phyloP scores from a whole-genome alignment of 1,284 basidiomycete species.

The Cryptococcus deneoformans region DNA sequence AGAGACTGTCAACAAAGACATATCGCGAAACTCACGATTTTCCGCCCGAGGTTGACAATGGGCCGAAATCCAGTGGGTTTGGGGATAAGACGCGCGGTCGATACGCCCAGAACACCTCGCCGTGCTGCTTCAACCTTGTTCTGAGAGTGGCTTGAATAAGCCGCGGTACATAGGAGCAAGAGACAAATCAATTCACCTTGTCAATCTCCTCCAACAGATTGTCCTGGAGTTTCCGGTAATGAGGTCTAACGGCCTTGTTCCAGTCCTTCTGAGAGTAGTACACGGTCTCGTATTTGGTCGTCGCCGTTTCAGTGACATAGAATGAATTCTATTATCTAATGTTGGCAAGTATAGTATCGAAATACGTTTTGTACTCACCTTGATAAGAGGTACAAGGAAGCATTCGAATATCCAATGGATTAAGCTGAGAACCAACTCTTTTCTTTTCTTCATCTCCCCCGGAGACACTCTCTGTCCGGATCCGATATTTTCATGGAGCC shows the following conservation, averaged over 20 bases:
- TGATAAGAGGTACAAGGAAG: slow-evolving; percentile 74
- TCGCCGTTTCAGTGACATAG: slow-evolving; percentile 89
- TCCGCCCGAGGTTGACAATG: slow-evolving; percentile 84
- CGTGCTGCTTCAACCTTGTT: slow-evolving; percentile 16
- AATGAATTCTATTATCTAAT: slow-evolving; percentile 69
- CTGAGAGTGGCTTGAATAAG: neutral
- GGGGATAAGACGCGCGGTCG: slow-evolving; percentile 79
- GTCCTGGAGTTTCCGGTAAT: slow-evolving; percentile 64
- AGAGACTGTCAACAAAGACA: neutral
- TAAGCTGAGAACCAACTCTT: slow-evolving; percentile 77
- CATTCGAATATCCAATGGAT: slow-evolving; percentile 91
- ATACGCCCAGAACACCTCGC: slow-evolving; percentile 29
- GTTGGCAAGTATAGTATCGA: neutral
- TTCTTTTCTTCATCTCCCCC: slow-evolving; percentile 68
- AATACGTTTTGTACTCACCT: slow-evolving; percentile 53
- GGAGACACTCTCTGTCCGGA: slow-evolving; percentile 52
- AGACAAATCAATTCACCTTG: slow-evolving; percentile 24
- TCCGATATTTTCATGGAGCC: slow-evolving; percentile 56
- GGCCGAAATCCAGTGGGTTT: slow-evolving; percentile 92
- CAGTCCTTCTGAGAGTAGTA: slow-evolving; percentile 97
- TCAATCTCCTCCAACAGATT: slow-evolving; percentile 40
- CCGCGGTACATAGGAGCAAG: neutral
- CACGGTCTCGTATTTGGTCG: slow-evolving; percentile 78
- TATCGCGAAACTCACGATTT: slow-evolving; percentile 45
- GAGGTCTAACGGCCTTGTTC: slow-evolving; percentile 74